Percentiles rank a stretch among this genome's conserved stretches.
phyloP scores from a whole-genome alignment of 352 stramenopile genomes.

The Phytopythium aichiense region DNA sequence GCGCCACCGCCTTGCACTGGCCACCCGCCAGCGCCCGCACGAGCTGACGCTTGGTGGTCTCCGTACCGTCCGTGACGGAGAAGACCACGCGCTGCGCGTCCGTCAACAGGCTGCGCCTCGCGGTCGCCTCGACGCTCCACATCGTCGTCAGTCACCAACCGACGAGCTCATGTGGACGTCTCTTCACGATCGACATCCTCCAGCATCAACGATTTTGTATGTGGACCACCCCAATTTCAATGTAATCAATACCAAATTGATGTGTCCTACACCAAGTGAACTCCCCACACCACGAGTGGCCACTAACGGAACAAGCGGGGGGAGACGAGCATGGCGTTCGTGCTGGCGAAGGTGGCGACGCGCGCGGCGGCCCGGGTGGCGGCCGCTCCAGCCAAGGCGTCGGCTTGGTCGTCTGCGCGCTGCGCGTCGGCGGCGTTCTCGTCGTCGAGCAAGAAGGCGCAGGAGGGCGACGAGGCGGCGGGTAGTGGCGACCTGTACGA shows the following conservation, averaged over 20 bases:
- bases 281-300: not conserved
- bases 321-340: conserved; percentile 25
- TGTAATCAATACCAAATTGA: not conserved
- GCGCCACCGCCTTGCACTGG: conserved; percentile 31
- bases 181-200: conserved; percentile 3
- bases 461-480: conserved; percentile 19
- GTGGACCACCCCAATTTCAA: not conserved
- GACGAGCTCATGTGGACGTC: conserved; percentile 7
- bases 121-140: conserved; percentile 47
- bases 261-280: not conserved
- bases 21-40: conserved; percentile 22
- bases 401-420: not conserved
- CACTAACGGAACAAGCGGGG: not conserved
- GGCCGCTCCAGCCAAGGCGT: not conserved
- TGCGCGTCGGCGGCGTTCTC: conserved; percentile 21
- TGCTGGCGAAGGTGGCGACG: conserved; percentile 34
- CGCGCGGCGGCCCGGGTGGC: conserved; percentile 4
- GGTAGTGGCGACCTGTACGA: conserved; percentile 52
- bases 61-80: conserved; percentile 19
- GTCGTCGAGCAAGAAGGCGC: conserved; percentile 5
- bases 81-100: conserved; percentile 51
- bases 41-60: conserved; percentile 22
- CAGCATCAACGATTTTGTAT: not conserved
- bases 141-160: too few species aligned
- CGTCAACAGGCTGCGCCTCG: conserved; percentile 25